These are phyloP conservation scores for Austroboletus novae-zelandiae DNA, from an alignment of 1,284 basidiomycete species.

Conservation along the genomic window DNA sequence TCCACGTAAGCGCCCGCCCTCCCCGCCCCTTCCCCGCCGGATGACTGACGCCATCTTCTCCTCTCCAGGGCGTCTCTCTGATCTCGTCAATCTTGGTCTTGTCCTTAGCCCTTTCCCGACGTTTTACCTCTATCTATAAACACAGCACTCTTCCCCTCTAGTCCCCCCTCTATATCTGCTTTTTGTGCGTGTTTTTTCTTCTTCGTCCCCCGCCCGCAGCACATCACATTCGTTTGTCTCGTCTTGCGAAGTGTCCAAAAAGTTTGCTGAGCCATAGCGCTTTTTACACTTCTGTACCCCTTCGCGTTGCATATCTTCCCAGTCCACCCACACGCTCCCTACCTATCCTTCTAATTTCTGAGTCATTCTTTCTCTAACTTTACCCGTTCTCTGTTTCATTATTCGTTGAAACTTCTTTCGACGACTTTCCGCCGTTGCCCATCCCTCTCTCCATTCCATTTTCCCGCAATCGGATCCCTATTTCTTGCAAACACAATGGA, in stretches of 20 bases:
- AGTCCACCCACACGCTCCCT: conserved; percentile 31
- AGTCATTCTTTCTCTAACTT: conserved; percentile 38
- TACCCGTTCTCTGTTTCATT: conserved; percentile 40
- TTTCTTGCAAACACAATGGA: conserved; percentile 50
- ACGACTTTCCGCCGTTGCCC: conserved; percentile 41
- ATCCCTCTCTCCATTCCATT: conserved; percentile 35
- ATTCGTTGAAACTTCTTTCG: conserved; percentile 33
- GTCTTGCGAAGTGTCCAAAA: conserved; percentile 25
- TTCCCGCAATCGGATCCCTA: conserved; percentile 22
- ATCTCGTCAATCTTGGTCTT: conserved; percentile 40
- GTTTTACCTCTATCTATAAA: conserved; percentile 44
- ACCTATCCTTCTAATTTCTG: conserved; percentile 29
- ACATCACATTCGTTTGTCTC: conserved; percentile 32
- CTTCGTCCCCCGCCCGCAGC: conserved; percentile 16
- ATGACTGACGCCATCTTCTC: background rate
- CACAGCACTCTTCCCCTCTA: conserved; percentile 35
- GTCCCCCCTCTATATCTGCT: conserved; percentile 28
- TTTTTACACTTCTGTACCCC: conserved; percentile 26
- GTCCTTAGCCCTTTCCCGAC: conserved; percentile 35
- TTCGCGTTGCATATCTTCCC: conserved; percentile 29
- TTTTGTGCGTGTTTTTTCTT: conserved; percentile 54
- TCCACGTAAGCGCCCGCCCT: conserved; percentile 21
- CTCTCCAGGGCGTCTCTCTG: conserved; percentile 30
- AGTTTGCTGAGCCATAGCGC: conserved; percentile 24
- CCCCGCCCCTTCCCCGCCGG: background rate